A percentile compares a stretch with the other conserved stretches of the same genome.
phyloP scores from a whole-genome alignment of 108 stramenopile genomes.

The Nitzschia sp. region DNA sequence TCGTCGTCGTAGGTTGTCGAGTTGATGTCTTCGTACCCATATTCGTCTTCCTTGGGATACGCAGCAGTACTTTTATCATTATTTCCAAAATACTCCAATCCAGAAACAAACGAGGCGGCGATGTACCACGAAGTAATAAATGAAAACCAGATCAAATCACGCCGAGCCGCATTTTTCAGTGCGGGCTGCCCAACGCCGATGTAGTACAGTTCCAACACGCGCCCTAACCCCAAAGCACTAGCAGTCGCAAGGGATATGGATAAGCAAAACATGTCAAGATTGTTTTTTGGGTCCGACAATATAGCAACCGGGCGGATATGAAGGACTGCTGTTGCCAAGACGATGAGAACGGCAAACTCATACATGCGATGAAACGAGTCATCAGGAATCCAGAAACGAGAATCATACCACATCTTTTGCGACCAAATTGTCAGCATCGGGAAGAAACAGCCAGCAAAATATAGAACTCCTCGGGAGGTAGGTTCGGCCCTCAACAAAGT shows the following conservation, averaged over 20 bases:
- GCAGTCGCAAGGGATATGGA: constrained; percentile 21
- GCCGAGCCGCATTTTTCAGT: constrained; percentile 13
- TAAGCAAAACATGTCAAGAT: constrained; percentile 45
- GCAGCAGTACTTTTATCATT: background rate
- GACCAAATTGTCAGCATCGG: constrained; percentile 33
- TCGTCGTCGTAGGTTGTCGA: background rate
- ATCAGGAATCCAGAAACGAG: constrained; percentile 22
- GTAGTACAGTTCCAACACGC: constrained; percentile 25
- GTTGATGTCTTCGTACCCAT: background rate
- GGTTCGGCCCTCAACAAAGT: constrained; percentile 31
- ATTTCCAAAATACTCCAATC: constrained; percentile 23
- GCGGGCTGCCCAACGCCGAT: constrained; percentile 22
- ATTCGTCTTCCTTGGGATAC: background rate
- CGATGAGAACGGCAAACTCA: constrained; percentile 28
- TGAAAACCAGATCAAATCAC: constrained; percentile 8
- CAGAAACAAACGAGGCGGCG: constrained; percentile 30
- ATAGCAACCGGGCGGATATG: constrained; percentile 40
- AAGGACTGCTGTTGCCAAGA: constrained; percentile 31
- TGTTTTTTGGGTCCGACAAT: constrained; percentile 19
- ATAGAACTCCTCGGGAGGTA: constrained; percentile 40
- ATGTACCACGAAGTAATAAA: constrained; percentile 11
- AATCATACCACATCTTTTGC: constrained; percentile 37
- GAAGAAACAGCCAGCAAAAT: constrained; percentile 36
- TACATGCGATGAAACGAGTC: constrained; percentile 36
- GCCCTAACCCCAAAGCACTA: constrained; percentile 19